Base-by-base conservation (phyloP, 805 yeast species). In the Metschnikowia cubensis region DNA sequence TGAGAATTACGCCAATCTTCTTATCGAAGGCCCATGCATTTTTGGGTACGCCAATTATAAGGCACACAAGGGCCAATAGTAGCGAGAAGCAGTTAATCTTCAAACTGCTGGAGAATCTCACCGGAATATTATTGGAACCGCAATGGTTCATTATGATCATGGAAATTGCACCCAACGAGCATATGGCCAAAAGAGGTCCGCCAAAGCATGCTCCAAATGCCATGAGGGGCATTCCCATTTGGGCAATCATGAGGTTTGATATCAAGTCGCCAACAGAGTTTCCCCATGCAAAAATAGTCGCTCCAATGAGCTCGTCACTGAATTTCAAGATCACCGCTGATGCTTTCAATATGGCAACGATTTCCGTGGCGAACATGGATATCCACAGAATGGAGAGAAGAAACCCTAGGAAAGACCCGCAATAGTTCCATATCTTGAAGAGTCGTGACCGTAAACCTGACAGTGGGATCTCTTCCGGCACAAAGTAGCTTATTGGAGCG, bases 201-300 rank as follows among this genome's bases (percentile, higher is more conserved):
- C 97, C 98, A 64, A 91, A 86, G 61, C 98, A 91, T 0, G 97
- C 97, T 29, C 94, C 87, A n/a, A 94, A 73, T 0, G 97, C 97
- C 87, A 92, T 87, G 42, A 86, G 76, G 0, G 96, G 88, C 69
- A 81, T 83, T 0, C 96, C 96, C 76, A 88, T 79, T 50, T 73
- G 73, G 0, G 96, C 90, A 22, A 92, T 80, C 0, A 95, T 85
- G 34, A 85, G 65, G 58, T 92, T 89, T 0, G 97, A 85, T 1
- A 91, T 83, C 42, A 91, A 70, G 62, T 92, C 99, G 5, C 98
- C 97, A 6, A 87, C 70, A 1, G 97, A 91, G 65, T 92, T 94
- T 4, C 99, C 98, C 51, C 92, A 69, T 0, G 98, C 96, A 65
- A 92, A 87, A 0, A 92, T 75, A 0, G 98, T 92, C 10, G 90